phyloP scores from a whole-genome alignment of 345 rosid genomes.

The Acer campestre region DNA sequence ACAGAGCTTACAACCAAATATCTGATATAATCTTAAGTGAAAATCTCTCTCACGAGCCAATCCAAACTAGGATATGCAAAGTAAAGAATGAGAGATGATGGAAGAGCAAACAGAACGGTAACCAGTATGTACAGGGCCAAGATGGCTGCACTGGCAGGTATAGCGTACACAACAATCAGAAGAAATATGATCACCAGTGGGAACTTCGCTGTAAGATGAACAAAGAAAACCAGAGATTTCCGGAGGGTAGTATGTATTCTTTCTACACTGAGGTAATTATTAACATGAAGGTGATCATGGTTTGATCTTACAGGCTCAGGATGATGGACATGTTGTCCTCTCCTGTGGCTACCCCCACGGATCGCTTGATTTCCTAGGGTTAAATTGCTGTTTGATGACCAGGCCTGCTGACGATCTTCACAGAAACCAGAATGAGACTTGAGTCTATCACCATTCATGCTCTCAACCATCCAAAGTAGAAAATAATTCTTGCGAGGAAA shows the following conservation, averaged over 20 bases:
- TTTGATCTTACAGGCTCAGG: slow-evolving; percentile 37
- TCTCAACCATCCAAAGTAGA: slow-evolving; percentile 95
- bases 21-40: slow-evolving; percentile 44
- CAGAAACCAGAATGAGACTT: slow-evolving; percentile 41
- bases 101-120: slow-evolving; percentile 77
- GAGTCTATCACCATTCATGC: slow-evolving; percentile 71
- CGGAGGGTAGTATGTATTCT: slow-evolving; percentile 53
- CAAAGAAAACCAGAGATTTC: slow-evolving; percentile 72
- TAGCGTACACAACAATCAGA: slow-evolving; percentile 72
- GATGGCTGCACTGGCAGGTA: slow-evolving; percentile 89
- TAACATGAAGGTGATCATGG: slow-evolving; percentile 18
- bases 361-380: slow-evolving; percentile 32
- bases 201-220: slow-evolving; percentile 82
- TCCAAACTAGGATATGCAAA: slow-evolving; percentile 85
- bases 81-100: slow-evolving; percentile 85
- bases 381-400: slow-evolving; percentile 35
- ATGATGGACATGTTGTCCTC: slow-evolving; percentile 42
- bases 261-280: slow-evolving; percentile 39
- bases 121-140: slow-evolving; percentile 75
- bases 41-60: slow-evolving; percentile 89
- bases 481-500: slow-evolving; percentile 90
- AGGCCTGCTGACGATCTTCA: slow-evolving; percentile 42
- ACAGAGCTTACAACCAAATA: slow-evolving; percentile 11
- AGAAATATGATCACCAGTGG: slow-evolving; percentile 87
- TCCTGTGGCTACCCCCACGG: slow-evolving; percentile 33